phyloP scores from a whole-genome alignment of 805 yeast species.

The Wickerhamiella alocasiicola region DNA sequence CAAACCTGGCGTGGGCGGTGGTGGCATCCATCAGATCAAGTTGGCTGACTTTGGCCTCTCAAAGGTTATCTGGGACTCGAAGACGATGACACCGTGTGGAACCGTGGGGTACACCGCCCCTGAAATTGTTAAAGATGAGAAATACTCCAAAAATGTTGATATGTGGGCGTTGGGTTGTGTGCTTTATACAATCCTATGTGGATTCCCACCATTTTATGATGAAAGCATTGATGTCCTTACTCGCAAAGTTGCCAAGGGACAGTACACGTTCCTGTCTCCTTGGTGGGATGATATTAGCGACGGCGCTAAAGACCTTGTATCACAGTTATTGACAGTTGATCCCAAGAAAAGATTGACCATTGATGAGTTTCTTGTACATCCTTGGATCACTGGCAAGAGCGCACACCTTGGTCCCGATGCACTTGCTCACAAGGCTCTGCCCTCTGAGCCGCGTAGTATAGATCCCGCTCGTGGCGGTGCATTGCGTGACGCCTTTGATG shows the following conservation, averaged over 20 bases:
- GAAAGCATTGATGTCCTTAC: conserved; percentile 63
- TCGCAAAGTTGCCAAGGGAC: conserved; percentile 68
- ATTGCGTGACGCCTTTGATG: conserved; percentile 74
- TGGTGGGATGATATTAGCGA: conserved; percentile 80
- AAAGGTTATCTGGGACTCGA: conserved; percentile 75
- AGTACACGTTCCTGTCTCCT: conserved; percentile 61
- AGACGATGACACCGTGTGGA: conserved; percentile 96
- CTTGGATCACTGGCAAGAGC: conserved; percentile 46
- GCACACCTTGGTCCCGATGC: conserved; percentile 19
- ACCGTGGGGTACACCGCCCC: conserved; percentile 99
- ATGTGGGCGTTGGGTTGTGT: conserved; percentile 99
- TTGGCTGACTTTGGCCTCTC: conserved; percentile 93
- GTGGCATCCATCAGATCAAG: conserved; percentile 79
- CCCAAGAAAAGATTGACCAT: conserved; percentile 57
- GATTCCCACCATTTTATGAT: conserved; percentile 95
- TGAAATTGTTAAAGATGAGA: conserved; percentile 88
- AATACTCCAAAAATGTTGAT: conserved; percentile 86
- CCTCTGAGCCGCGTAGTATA: conserved; percentile 18
- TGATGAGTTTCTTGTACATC: conserved; percentile 59
- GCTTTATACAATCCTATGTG: conserved; percentile 81
- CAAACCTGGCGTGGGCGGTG: conserved; percentile 72
- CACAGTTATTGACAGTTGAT: conserved; percentile 56
- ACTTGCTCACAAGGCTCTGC: conserved; percentile 7
- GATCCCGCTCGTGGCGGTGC: conserved; percentile 63
- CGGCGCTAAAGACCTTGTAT: conserved; percentile 59